phyloP scores from a whole-genome alignment of 768 basidiomycete species.

The Neoboletus brunneissimus region DNA sequence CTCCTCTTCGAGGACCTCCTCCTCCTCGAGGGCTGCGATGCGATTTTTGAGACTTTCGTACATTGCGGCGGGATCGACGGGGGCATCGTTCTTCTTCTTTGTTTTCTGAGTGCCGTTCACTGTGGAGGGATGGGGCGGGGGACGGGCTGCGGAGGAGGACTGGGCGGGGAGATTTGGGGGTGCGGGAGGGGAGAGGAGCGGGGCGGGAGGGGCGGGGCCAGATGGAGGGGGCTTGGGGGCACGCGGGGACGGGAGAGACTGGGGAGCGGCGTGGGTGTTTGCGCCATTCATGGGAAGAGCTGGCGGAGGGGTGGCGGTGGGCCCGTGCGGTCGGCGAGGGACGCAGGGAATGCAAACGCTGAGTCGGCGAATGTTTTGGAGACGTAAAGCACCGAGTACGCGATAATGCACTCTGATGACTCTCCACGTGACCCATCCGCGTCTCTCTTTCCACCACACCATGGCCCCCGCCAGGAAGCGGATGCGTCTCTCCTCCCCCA shows the following conservation, averaged over 20 bases:
- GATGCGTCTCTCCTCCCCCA: slow-evolving; percentile 63
- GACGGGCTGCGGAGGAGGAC: slow-evolving; percentile 32
- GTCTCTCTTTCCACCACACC: background rate
- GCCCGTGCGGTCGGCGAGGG: slow-evolving; percentile 27
- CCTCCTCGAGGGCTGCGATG: slow-evolving; percentile 87
- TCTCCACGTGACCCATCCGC: slow-evolving; percentile 14
- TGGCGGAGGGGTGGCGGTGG: slow-evolving; percentile 1
- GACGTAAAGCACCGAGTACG: background rate
- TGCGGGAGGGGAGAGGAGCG: slow-evolving; percentile 34
- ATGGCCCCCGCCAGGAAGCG: slow-evolving; percentile 48
- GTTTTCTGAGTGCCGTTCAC: slow-evolving; percentile 44
- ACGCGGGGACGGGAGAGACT: slow-evolving; percentile 24
- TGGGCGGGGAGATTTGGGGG: slow-evolving; percentile 36
- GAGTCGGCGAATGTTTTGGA: slow-evolving; percentile 24
- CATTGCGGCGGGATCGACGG: slow-evolving; percentile 81
- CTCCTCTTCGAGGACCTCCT: slow-evolving; percentile 83
- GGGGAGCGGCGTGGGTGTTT: slow-evolving; percentile 5
- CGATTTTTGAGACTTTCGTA: slow-evolving; percentile 86
- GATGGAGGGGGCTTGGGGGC: slow-evolving; percentile 51
- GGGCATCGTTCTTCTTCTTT: slow-evolving; percentile 66
- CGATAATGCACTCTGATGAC: background rate
- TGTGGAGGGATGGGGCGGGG: slow-evolving; percentile 32
- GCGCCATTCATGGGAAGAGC: slow-evolving; percentile 46
- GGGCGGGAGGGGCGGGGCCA: slow-evolving; percentile 60
- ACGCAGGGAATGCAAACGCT: slow-evolving; percentile 26